Evolutionary conservation across 371 early-diverging fungal species (phyloP), one percentile per base, ranked within the genome.

Genomic region (Syncephalastrum contaminatum): DNA sequence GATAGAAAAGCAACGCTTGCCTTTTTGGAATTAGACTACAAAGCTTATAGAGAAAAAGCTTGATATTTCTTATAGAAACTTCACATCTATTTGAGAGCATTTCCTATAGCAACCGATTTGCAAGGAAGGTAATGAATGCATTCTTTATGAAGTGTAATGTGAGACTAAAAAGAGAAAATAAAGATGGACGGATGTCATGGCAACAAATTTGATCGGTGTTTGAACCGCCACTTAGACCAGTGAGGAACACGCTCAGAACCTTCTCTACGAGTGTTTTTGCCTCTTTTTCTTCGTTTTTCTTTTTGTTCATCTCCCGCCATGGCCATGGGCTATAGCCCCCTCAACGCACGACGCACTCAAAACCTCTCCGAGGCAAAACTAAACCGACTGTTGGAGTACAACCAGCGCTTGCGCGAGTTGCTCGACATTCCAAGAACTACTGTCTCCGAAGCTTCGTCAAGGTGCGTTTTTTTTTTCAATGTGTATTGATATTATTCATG

Each of bases 391-490:
- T 54, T 85, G 57, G 93, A 94, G 64, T 76, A 85, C 60, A 94
- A 90, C 67, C 74, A 75, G 54, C 85, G 90, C n/a, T 67, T 94
- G 54, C 80, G 79, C 53, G 91, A 92, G 54, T 88, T 88, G 64
- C 80, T 94, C 43, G 91, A 94, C 61, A 73, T 90, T 53, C 83
- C 86, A 21, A 80, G 94, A 43, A 82, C 92, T 30, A 77, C 88
- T 15, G 90, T 93, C 13, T 89, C 90, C 30, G 90, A 91, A 67
- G 93, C 94, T 44, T 64, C 60, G 44, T 40, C 43, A 7, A 62
- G 39, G 48, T 64, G 49, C 21, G 52, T 2, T 25, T 27, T 1
- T 2, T 19, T 12, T 5, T 7, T 25, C 25, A 2, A 7, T 7
- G 25, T 25, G 25, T 25, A 7, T 25, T 25, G 36, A n/a, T n/a